Evolutionary conservation across 805 yeast species (phyloP), one percentile per base, ranked within the genome.

Genomic region (Metschnikowia aberdeeniae): DNA sequence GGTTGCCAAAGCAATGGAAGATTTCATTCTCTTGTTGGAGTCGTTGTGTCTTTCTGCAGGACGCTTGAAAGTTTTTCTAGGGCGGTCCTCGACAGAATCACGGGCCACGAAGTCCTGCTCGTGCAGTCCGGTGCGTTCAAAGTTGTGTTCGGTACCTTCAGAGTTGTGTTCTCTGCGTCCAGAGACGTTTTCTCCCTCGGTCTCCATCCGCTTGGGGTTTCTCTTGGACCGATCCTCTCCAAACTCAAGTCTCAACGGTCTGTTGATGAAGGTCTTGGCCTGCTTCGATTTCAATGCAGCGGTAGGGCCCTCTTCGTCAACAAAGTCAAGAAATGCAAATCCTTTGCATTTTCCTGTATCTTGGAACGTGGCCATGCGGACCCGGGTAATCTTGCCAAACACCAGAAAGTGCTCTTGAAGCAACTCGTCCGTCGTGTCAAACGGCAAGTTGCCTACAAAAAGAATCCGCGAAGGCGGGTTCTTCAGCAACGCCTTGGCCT

Each of bases 341-440:
- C 98, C 98, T 65, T 93, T 93, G 72, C 98, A 92, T 62, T 90
- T 92, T 1, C 97, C 98, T 41, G 86, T 72, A 62, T 92, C 99
- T 67, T 93, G 89, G 66, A 92, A 92, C n/a, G 99, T 90, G 3
- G 98, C 98, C 95, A 90, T 92, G 64, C 99, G 79, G 43, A 92
- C 80, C 53, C 80, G 80, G 26, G 73, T 67, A 47, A 95, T 92
- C 51, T 86, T 89, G 33, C 98, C 97, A 67, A 96, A 89, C 58
- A 85, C 92, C 64, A 85, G 84, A 72, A 92, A 92, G 51, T 87
- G 96, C 55, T 81, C 84, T 52, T 80, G 82, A 36, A 92, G 69
- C 51, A 81, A 65, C 27, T 86, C 95, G 49, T 85, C 82, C 1
- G 95, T 86, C 8, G 97, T 87, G 60, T 90, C 97, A 59, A 89